These are phyloP conservation scores for Lindgomyces ingoldianus DNA, from an alignment of 495 filamentous ascomycete genomes.

Conservation along the genomic window DNA sequence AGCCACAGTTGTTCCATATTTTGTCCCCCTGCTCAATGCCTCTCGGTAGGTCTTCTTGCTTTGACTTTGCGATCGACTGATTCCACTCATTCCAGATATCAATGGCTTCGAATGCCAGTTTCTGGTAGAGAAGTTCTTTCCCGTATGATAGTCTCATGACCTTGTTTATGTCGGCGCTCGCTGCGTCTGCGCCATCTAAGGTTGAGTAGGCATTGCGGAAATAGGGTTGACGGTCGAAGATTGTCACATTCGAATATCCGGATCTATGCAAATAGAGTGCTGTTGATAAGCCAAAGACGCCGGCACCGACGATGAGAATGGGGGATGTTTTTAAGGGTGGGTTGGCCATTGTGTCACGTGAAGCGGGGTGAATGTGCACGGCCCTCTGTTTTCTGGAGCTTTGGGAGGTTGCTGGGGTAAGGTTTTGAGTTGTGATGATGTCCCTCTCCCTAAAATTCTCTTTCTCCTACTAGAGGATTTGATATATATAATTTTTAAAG, in stretches of 20 bases:
- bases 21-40: slow-evolving; percentile 40
- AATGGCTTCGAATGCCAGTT: slow-evolving; percentile 48
- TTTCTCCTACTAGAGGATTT: too few species aligned
- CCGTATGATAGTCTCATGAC: slow-evolving; percentile 4
- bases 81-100: slow-evolving; percentile 50
- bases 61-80: slow-evolving; percentile 38
- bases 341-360: too few species aligned
- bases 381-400: too few species aligned
- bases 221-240: slow-evolving; percentile 9
- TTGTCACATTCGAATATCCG: slow-evolving; percentile 1
- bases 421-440: too few species aligned
- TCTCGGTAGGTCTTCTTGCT: slow-evolving; percentile 38
- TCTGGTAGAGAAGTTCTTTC: slow-evolving; percentile 42
- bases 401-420: too few species aligned
- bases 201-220: neutral
- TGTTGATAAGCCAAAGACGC: slow-evolving; percentile 6
- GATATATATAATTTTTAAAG: too few species aligned
- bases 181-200: neutral
- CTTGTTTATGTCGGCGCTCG: slow-evolving; percentile 6
- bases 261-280: neutral
- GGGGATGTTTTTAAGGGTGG: neutral
- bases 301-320: slow-evolving; percentile 5
- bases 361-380: too few species aligned
- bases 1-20: slow-evolving; percentile 46
- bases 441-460: too few species aligned